Base-by-base conservation (phyloP, 2,329 filamentous ascomycete genomes). In the Didymella keratinophila region DNA sequence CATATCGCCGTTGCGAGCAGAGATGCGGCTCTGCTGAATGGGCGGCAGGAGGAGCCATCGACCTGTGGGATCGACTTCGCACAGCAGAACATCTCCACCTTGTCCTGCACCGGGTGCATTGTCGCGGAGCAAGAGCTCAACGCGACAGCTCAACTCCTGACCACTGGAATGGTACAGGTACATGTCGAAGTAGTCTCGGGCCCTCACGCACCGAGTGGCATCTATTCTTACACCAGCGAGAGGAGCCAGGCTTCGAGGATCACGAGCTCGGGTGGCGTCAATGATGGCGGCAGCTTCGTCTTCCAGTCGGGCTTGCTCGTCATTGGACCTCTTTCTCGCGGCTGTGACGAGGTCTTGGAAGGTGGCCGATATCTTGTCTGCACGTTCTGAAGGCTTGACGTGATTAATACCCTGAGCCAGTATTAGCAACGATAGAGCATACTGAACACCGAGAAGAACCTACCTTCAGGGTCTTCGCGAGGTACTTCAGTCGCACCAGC, bases 41-140 rank as follows among this genome's bases (percentile, higher is more conserved):
- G 95, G 94, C n/a, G 93, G 90, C 70, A 99, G 97, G 0, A 99
- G 83, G 4, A 99, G 84, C 87, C 92, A 98, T 52, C 87, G 86
- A 14, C 89, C 87, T 6, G 85, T 84, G 51, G 86, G 85, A 43
- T 93, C 92, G n/a, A 93, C 87, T 76, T 98, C 93, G 65, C 94
- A 93, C 56, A 99, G 89, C 21, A 99, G 84, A n/a, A 99, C 75
- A 75, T 99, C 95, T 7, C 94, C 93, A 47, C 85, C 81, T 62
- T 89, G 86, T 3, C 85, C 85, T 34, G 85, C 82, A 47, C 86
- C 85, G n/a, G 84, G 82, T 23, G 87, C 82, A 67, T 92, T 92
- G 71, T 98, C 94, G 71, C 95, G 87, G 64, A 94, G 85, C 14
- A 98, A 84, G 28, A 99, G 75, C 74, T 99, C 95, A 16, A 97